Evolutionary conservation across 768 basidiomycete genomes (phyloP), one percentile per base, ranked within the genome.

Genomic region (Collybia mongolica): DNA sequence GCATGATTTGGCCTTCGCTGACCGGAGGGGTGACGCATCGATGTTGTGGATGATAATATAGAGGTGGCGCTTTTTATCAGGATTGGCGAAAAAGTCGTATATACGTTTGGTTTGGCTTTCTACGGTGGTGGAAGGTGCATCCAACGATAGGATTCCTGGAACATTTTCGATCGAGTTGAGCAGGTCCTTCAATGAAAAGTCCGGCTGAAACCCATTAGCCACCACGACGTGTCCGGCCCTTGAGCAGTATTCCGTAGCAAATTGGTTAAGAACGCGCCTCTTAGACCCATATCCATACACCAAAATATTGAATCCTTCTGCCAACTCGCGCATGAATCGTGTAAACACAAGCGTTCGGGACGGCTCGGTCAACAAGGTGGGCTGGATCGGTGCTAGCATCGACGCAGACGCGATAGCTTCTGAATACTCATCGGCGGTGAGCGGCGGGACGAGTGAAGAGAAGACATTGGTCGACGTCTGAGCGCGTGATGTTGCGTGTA

Each of bases 251-350:
- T 76, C 69, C 3, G 64, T 71, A 1, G 88, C 92, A 49, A 97
- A 90, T 18, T 80, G 72, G 62, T 96, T 90, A 26, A 99, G 72
- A 7, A 88, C 56, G 15, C 62, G 65, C 48, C 91, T 77, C 65
- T 99, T 99, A 17, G 92, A 95, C 5, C 96, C 96, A 59, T 84
- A 81, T 1, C 96, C 96, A 60, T 93, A 92, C 65, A 92, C 85
- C 17, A 95, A 67, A 39, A 98, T 70, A 65, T 91, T 94, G 75
- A 93, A 98, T 1, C 93, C 94, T 62, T 86, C 80, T 2, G 74
- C 71, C 20, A 98, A 75, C 65, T 98, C 93, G 53, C 75, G 71
- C 39, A 80, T 68, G 64, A 87, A 88, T 38, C 84, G 79, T 19
- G 74, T 69, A 60, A 88, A 85, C 15, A 81, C 69, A 4, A 64